Evolutionary conservation across 2,329 filamentous ascomycete species (phyloP), one percentile per base, ranked within the genome.

Genomic region (Colletotrichum musae): DNA sequence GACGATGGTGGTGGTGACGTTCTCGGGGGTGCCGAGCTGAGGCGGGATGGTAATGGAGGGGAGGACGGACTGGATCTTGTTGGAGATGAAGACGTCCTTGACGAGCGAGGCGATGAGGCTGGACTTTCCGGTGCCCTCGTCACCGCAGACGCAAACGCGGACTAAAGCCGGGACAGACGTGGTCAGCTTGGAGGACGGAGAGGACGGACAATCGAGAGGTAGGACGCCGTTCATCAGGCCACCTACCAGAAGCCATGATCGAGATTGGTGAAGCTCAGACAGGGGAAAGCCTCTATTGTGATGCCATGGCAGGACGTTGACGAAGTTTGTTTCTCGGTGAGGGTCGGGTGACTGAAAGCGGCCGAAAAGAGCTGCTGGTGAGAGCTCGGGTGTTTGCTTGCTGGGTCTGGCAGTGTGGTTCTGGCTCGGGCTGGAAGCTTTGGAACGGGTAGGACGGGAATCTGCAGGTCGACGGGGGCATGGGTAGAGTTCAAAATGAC

Each of bases 1-100:
- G 84, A 99, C 94, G 75, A 99, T 95, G 73, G 94, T 97, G 13
- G 96, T 99, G 57, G 94, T 97, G 78, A 98, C 94, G 87, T 97
- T 97, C 76, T 98, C 95, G 56, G 95, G 95, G 6, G 95, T 97
- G 68, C 94, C 94, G 74, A 97, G 93, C 75, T 92, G 95, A 24
- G 95, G 95, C 48, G 95, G 95, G 45, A 99, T 94, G 28, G 95
- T 98, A 73, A 99, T 97, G 79, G 95, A 94, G 24, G 96, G 96
- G 10, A 99, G 91, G 70, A 98, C 93, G 15, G 95, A 89, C 79
- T 98, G 95, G 77, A 99, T 98, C 84, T 97, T 97, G 82, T 93
- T 94, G 73, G 93, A 94, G 75, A 98, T 93, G 81, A 98, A 99
- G 80, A 95, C 93, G 79, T 98, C 95, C 79, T 98, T 98, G 79